Conservation (phyloP, 306 rosid genomes). For the Sicyos edulis region DNA sequence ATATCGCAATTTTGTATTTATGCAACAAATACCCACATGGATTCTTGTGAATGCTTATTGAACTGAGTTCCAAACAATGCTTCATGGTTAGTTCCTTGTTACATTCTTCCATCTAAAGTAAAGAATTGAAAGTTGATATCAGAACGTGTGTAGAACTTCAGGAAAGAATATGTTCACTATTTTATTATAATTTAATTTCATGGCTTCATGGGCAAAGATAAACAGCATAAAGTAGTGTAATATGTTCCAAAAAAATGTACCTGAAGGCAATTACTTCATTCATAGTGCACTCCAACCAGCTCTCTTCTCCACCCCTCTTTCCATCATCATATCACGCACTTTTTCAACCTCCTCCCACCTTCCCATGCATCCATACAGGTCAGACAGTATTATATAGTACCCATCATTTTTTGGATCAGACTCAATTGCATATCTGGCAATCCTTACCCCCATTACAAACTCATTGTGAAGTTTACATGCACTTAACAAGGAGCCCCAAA, state of each 20-base stretch:
- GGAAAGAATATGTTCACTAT: background rate
- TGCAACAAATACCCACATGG: background rate
- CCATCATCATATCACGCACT: conserved; percentile 51
- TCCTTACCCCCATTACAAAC: conserved; percentile 53
- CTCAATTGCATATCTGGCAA: conserved; percentile 51
- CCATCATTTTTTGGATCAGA: conserved; percentile 76
- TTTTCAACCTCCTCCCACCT: conserved; percentile 74
- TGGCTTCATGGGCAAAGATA: background rate
- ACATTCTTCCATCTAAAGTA: background rate
- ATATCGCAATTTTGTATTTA: background rate
- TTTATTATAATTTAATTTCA: background rate
- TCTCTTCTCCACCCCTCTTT: conserved; percentile 51
- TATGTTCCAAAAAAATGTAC: background rate
- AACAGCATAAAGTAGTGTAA: background rate
- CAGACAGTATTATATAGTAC: conserved; percentile 52
- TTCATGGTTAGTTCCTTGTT: background rate
- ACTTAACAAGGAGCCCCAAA: conserved; percentile 72
- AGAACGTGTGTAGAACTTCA: background rate
- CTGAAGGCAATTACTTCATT: conserved; percentile 1
- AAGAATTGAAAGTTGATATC: background rate
- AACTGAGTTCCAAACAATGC: background rate
- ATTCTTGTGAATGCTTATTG: background rate
- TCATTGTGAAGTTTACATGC: conserved; percentile 63
- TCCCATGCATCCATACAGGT: conserved; percentile 58
- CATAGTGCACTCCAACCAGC: conserved; percentile 53